A percentile compares a stretch with the other conserved stretches of the same genome.
Evolutionary conservation across 768 basidiomycete species (phyloP).

Genomic region (Lyophyllum semitale): DNA sequence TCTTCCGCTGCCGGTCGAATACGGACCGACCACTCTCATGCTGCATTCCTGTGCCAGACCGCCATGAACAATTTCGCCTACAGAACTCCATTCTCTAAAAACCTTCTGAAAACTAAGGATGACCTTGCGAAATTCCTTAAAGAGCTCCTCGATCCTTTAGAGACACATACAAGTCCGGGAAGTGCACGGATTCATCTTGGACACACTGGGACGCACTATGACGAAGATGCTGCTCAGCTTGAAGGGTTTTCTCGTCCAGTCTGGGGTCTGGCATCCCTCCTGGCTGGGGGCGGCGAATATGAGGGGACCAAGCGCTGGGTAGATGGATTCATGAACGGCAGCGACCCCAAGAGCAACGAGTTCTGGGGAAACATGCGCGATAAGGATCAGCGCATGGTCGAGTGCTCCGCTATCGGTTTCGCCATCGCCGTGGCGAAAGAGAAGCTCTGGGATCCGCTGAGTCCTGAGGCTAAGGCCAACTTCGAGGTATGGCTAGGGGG

Average conservation of each 20-base stretch:
- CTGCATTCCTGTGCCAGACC: not conserved
- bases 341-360: conserved; percentile 65
- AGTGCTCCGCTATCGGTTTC: conserved; percentile 77
- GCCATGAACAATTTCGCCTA: conserved; percentile 35
- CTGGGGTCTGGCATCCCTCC: conserved; percentile 70
- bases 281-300: conserved; percentile 66
- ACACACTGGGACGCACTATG: conserved; percentile 71
- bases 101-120: conserved; percentile 60
- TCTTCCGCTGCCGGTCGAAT: conserved; percentile 2
- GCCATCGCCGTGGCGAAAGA: conserved; percentile 66
- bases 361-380: conserved; percentile 79
- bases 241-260: conserved; percentile 79
- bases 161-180: conserved; percentile 68
- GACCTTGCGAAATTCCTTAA: conserved; percentile 60
- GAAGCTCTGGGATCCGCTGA: conserved; percentile 64
- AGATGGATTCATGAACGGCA: conserved; percentile 65
- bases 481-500: conserved; percentile 70
- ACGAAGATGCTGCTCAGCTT: conserved; percentile 70
- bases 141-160: conserved; percentile 66
- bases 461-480: conserved; percentile 50
- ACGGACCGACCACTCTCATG: conserved; percentile 7
- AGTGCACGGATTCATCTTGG: conserved; percentile 73
- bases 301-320: conserved; percentile 63
- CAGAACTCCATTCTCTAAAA: conserved; percentile 50
- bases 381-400: conserved; percentile 82